Base-by-base conservation (phyloP, 768 basidiomycete species). In the Tephrocybe rancida region DNA sequence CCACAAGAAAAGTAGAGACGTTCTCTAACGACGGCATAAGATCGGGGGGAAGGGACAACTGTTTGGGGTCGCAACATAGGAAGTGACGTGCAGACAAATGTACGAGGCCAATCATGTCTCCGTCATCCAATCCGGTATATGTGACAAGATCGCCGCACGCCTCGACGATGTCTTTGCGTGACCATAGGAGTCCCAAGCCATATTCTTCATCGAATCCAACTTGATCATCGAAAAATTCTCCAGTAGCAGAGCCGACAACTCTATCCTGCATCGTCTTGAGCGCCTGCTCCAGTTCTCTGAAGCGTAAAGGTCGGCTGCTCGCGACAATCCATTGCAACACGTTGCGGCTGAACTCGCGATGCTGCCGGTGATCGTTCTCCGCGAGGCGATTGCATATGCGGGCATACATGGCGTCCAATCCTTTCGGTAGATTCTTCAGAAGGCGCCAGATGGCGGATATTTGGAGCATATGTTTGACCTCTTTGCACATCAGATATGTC, bases 41-140 rank as follows among this genome's bases (percentile, higher is more conserved):
- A 43, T 51, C 27, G 9, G 38, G 27, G 27, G 38, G 50, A 18
- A 43, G 30, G 7, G 24, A 9, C 16, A 43, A 13, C 8, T 41
- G 13, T 16, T n/a, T 7, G 13, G 42, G 11, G 16, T 24, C 26
- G 19, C 41, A 51, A 13, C 11, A 26, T 30, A 51, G 26, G 19
- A 51, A 51, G 6, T 51, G 50, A 10, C 27, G 39, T 13, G 42
- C 50, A 19, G 50, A 51, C 44, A 51, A 32, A 43, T 51, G 50
- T 1, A 51, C 39, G 3, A 42, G 50, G 2, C 29, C 25, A n/a
- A 51, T 44, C 38, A 43, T 30, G 24, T 51, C 50, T 22, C 41
- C 50, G 11, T 51, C 50, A 22, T 14, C 4, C 4, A 43, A 11
- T 13, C 50, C 39, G 13, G 22, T 29, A 18, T 42, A 51, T 10